phyloP scores from a whole-genome alignment of 441 rosid genomes.

The Gossypium trilobum region DNA sequence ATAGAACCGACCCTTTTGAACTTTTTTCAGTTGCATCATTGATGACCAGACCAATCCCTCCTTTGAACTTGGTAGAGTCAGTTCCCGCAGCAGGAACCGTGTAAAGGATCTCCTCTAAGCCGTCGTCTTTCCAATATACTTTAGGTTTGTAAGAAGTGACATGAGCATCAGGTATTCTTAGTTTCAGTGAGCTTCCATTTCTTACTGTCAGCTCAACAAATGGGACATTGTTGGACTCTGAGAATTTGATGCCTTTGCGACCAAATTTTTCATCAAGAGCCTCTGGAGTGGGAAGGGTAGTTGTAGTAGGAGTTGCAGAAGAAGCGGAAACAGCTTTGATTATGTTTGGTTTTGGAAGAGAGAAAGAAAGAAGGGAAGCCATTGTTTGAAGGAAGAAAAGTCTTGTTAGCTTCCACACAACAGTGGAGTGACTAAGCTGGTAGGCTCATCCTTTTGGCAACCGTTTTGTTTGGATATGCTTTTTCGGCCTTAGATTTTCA shows the following conservation, averaged over 20 bases:
- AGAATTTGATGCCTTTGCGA: conserved; percentile 69
- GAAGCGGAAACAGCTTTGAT: conserved; percentile 32
- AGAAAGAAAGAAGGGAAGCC: conserved; percentile 64
- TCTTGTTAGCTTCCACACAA: conserved; percentile 27
- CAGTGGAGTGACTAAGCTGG: conserved; percentile 5
- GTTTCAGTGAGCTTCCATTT: conserved; percentile 70
- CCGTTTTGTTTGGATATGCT: conserved; percentile 24
- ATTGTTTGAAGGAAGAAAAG: conserved; percentile 26
- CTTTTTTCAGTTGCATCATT: conserved; percentile 45
- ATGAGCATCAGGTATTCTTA: conserved; percentile 63
- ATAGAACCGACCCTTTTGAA: conserved; percentile 41
- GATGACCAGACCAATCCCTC: conserved; percentile 70
- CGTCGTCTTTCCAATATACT: conserved; percentile 80
- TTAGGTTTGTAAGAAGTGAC: conserved; percentile 76
- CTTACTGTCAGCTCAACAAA: conserved; percentile 65
- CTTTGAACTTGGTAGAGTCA: conserved; percentile 32
- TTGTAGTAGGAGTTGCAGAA: conserved; percentile 20
- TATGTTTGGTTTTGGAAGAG: conserved; percentile 45
- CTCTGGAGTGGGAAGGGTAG: conserved; percentile 28
- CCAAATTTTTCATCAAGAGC: conserved; percentile 55
- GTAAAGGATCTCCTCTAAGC: conserved; percentile 67
- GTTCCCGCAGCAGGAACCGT: conserved; percentile 40
- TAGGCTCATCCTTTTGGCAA: conserved; percentile 23
- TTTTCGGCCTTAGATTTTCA: conserved; percentile 17
- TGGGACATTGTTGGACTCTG: conserved; percentile 41